Conservation (phyloP, 116 monocot genomes). For the Dioscorea cayenensis region DNA sequence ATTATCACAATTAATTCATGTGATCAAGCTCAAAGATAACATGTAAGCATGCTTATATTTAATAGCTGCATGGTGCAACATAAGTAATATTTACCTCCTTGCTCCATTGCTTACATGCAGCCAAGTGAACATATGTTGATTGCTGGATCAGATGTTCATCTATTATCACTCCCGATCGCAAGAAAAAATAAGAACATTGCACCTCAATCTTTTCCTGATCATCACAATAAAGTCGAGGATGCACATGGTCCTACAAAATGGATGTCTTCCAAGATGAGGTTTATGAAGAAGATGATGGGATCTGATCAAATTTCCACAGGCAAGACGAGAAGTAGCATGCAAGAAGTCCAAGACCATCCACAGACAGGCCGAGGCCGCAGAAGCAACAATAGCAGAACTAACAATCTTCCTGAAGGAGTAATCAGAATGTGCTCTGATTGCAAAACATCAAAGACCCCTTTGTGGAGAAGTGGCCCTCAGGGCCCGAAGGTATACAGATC, state of each 20-base stretch:
- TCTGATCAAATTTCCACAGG: conserved; percentile 6
- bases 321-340: conserved; percentile 4
- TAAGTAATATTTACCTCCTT: not conserved
- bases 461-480: conserved; percentile 75
- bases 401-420: not conserved
- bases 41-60: not conserved
- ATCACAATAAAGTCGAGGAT: not conserved
- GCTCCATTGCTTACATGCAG: not conserved
- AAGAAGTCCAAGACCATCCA: conserved; percentile 12
- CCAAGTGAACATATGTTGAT: not conserved
- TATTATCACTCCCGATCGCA: not conserved
- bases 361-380: conserved; percentile 8
- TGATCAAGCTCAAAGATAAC: not conserved
- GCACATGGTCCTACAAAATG: conserved; percentile 15
- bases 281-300: conserved; percentile 43
- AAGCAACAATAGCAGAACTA: not conserved
- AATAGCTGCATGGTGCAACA: not conserved
- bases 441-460: conserved; percentile 72
- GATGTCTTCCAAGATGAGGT: conserved; percentile 54
- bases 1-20: not conserved
- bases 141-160: not conserved
- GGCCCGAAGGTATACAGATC: conserved; percentile 57
- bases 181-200: not conserved
- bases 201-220: not conserved
- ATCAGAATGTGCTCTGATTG: conserved; percentile 64